phyloP scores from a whole-genome alignment of 2,329 filamentous ascomycete species.

The Ophiognomonia clavigignenti-juglandacearum region DNA sequence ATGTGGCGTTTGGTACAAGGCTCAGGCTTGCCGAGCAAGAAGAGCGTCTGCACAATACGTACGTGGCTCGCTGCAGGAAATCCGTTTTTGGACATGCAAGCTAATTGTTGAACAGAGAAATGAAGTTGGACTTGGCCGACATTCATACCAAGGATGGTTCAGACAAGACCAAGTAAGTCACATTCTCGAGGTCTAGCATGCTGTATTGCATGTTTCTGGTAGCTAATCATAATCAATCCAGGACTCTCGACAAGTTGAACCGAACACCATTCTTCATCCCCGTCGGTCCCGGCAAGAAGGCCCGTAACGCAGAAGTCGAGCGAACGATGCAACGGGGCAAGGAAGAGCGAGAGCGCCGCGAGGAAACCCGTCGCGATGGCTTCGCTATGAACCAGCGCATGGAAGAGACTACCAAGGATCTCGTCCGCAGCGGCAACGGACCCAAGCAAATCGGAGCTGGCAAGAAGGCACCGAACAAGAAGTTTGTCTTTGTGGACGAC shows the following conservation, averaged over 20 bases:
- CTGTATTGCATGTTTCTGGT: neutral
- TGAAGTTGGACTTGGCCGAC: conserved; percentile 74
- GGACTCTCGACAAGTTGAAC: conserved; percentile 76
- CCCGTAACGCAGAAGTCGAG: conserved; percentile 60
- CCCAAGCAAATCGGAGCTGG: conserved; percentile 19
- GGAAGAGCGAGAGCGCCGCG: conserved; percentile 59
- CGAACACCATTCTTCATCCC: conserved; percentile 87
- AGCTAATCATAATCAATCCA: conserved; percentile 21
- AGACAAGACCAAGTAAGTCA: conserved; percentile 51
- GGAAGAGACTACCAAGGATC: conserved; percentile 36
- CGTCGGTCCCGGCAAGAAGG: conserved; percentile 63
- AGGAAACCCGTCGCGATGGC: conserved; percentile 54
- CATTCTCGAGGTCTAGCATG: too few species aligned
- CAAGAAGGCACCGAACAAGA: conserved; percentile 48
- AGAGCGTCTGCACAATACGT: conserved; percentile 72
- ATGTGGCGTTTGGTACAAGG: conserved; percentile 67
- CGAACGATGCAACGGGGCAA: conserved; percentile 66
- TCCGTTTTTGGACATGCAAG: too few species aligned
- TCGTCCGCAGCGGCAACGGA: conserved; percentile 11
- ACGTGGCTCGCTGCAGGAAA: too few species aligned
- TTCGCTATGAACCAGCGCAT: conserved; percentile 48
- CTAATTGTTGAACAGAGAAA: too few species aligned
- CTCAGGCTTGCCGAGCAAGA: conserved; percentile 72
- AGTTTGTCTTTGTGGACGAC: conserved; percentile 77
- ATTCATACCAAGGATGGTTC: conserved; percentile 72